A percentile compares a stretch with the other conserved stretches of the same genome.
Conservation (phyloP, 345 rosid genomes). For the Lumnitzera racemosa region DNA sequence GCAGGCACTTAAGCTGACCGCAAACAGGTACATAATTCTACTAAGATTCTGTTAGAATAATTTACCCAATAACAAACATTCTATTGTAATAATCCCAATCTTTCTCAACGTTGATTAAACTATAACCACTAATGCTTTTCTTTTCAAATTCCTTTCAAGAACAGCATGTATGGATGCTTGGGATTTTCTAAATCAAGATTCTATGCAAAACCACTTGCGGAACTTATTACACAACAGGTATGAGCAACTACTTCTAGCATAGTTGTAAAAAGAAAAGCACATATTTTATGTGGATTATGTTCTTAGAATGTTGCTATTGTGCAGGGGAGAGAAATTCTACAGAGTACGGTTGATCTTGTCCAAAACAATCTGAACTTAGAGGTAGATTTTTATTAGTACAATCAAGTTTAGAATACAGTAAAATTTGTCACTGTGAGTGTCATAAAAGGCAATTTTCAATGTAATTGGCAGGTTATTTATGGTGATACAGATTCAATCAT, state of each 20-base stretch:
- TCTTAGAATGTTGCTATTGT: conserved; percentile 1
- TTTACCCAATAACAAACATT: neutral
- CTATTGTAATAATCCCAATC: too few relatives aligned
- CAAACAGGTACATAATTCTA: conserved; percentile 56
- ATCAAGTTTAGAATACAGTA: neutral
- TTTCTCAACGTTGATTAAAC: neutral
- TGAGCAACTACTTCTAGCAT: conserved; percentile 11
- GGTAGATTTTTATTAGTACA: conserved; percentile 33
- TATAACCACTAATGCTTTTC: conserved; percentile 6
- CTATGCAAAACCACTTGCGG: conserved; percentile 97
- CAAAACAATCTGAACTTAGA: conserved; percentile 85
- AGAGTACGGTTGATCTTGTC: conserved; percentile 92
- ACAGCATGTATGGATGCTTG: conserved; percentile 99
- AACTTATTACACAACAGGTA: conserved; percentile 88
- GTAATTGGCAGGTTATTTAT: conserved; percentile 69
- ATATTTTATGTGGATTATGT: neutral
- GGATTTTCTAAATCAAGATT: conserved; percentile 98
- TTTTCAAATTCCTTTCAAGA: conserved; percentile 8
- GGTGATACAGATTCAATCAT: conserved; percentile 99
- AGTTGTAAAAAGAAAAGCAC: neutral
- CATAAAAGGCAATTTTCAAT: conserved; percentile 17
- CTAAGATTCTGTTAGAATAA: neutral
- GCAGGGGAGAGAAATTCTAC: conserved; percentile 98
- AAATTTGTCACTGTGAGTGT: conserved; percentile 3
- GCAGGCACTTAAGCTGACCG: conserved; percentile 96